Evolutionary conservation across 164 flowering plant species (phyloP).

Genomic region (Dillenia suffruticosa): DNA sequence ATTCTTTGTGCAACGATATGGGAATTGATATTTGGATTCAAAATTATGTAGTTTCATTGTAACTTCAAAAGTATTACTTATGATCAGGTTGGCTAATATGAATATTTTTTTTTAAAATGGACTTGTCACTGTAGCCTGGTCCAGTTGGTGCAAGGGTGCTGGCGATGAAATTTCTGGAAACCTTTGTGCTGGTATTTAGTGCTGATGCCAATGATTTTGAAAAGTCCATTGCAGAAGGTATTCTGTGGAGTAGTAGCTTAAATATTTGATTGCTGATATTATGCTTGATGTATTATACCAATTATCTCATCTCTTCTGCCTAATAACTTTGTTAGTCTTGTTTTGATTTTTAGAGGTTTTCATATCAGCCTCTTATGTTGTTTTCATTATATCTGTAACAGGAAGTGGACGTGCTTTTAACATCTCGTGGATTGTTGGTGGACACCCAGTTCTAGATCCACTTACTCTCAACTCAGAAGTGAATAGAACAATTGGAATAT

Average conservation of each 20-base stretch:
- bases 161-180: constrained; percentile 89
- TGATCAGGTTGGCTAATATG: constrained; percentile 3
- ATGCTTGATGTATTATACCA: background rate
- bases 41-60: too few relatives aligned
- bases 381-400: constrained; percentile 18
- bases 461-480: constrained; percentile 56
- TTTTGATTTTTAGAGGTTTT: background rate
- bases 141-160: constrained; percentile 59
- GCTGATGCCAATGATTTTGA: constrained; percentile 49
- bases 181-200: constrained; percentile 53
- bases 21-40: too few relatives aligned
- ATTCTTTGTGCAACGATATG: too few relatives aligned
- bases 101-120: constrained; percentile 6
- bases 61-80: background rate
- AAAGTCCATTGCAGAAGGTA: constrained; percentile 54
- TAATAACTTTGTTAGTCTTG: background rate
- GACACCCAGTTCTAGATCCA: constrained; percentile 75
- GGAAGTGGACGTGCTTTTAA: constrained; percentile 51
- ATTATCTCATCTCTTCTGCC: background rate
- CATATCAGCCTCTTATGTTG: background rate
- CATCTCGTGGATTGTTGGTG: constrained; percentile 63
- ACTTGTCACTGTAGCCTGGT: constrained; percentile 56
- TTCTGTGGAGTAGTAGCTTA: background rate
- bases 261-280: background rate
- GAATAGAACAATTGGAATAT: constrained; percentile 42